Base-by-base conservation (phyloP, 176 grass and related monocot species). In the Cymbopogon citratus region DNA sequence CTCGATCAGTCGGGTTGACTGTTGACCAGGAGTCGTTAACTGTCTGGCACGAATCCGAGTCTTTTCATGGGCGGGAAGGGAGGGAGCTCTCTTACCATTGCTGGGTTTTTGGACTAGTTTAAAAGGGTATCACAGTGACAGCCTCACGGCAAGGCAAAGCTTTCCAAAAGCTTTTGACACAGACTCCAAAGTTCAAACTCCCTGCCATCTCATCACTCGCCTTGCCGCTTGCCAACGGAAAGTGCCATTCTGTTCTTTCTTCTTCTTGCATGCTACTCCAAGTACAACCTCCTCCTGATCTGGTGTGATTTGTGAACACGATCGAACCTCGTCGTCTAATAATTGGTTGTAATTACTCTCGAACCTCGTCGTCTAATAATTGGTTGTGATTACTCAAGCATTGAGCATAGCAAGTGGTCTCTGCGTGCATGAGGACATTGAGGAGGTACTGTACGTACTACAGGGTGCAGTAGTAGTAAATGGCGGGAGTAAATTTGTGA, bases 91-190 rank as follows among this genome's bases (percentile, higher is more conserved):
- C 51, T 25, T 16, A 13, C 33, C 68, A 62, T 78, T 56, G 2
- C 54, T 28, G 45, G 3, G 1, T 19, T 46, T 46, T 46, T 7
- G 26, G 35, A 5, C 33, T 12, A 41, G 21, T 69, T 70, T 80
- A 33, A 39, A 70, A 67, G 75, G 21, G n/a, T 9, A 10, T 59
- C 54, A 24, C 54, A 59, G 54, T 5, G 7, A 56, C 19, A 21
- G 46, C 43, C 43, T 87, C 24, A 28, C 60, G 9, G 3, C 48
- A 74, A 77, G 5, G 26, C 61, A 63, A 63, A 60, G 3, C 60
- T 68, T 88, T 88, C 81, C 71, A 54, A 27, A 23, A n/a, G 40
- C 89, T 84, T 91, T 87, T 5, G 74, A 51, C 83, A 77, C 87
- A 3, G 19, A 72, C 83, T 77, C 63, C 83, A 5, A 85, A 56